Base-by-base conservation (phyloP, 2,329 filamentous ascomycete genomes). In the Alternaria triticimaculans region DNA sequence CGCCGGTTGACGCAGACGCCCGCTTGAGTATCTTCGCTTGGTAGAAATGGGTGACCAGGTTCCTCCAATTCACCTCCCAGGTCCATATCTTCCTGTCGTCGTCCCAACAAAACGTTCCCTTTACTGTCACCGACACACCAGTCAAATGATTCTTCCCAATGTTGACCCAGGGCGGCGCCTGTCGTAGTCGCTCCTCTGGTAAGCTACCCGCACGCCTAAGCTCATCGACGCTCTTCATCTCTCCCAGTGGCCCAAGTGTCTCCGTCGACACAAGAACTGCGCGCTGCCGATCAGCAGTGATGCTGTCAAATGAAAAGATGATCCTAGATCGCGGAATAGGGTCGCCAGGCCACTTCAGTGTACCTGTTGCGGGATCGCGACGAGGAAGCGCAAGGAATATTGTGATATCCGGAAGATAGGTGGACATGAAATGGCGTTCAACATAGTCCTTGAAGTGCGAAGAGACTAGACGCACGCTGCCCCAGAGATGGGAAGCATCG, bases 61-160 rank as follows among this genome's bases (percentile, higher is more conserved):
- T 57, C 28, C 56, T 70, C 72, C 72, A 75, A 2, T 70, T 58
- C 7, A 71, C 55, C 23, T 64, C 58, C 72, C 70, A 74, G 15
- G 50, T 15, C 74, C 72, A 75, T 5, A 64, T 41, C 46, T 70
- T 69, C 14, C 37, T 30, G 30, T 49, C 55, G 2, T 66, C 59
- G 25, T 74, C 59, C 74, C 72, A 76, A 1, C 58, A 46, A 5
- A 76, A 60, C 18, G 37, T n/a, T 15, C 58, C 63, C 20, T 60
- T 28, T 9, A 68, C 50, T 3, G 45, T n/a, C 37, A 72, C 44
- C 5, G 58, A 48, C 7, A 56, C 21, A 11, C 72, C 71, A 21
- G 60, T 63, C 21, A 66, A 55, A 21, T 65, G 59, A 9, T 67
- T 67, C 8, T 41, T 59, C 18, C 63, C 66, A 44, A 71, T 62